Evolutionary conservation across 2,329 filamentous ascomycete species (phyloP), one percentile per base, ranked within the genome.

Genomic region (Aureobasidium musti): DNA sequence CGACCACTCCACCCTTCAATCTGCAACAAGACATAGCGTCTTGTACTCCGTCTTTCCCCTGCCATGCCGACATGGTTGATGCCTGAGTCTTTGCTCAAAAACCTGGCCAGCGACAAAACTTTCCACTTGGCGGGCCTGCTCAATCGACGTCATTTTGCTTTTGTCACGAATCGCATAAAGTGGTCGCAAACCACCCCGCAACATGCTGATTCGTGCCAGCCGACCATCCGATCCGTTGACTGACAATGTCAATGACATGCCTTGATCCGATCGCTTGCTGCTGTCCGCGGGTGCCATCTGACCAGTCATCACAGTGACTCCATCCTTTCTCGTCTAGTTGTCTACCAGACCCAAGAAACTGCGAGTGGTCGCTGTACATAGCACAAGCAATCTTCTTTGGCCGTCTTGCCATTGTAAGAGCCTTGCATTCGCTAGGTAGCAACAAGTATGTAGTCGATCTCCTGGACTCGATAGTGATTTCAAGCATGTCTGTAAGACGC

Each of bases 131-230:
- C 50, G 30, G 50, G 13, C 45, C 26, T 35, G 50, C 19, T 35
- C 50, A 39, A 8, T 56, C 33, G 35, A 56, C 52, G 52, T 56
- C 52, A 56, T 56, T 39, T 35, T 19, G 7, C 10, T 26, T 47
- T 14, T 26, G 11, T 2, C 26, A 33, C 13, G 35, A 39, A 39
- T 14, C 49, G 23, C 49, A 33, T 39, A 2, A 26, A 39, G 35
- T 26, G 37, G 56, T 43, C 56, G 30, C 41, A 28, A 60, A 60
- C 41, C 56, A 50, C 45, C 59, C 57, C 59, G 39, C 43, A 37
- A 35, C n/a, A 33, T 43, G 21, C 45, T 63, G 59, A 63, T 35
- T 63, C 59, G 45, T 63, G 33, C 14, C n/a, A 50, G 45, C 43
- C 59, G 43, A 23, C 59, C 45, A 60, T 63, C 43, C 59, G 57